These are phyloP conservation scores for Apiospora arundinis DNA, from an alignment of 2,329 filamentous ascomycete species.

Conservation along the genomic window DNA sequence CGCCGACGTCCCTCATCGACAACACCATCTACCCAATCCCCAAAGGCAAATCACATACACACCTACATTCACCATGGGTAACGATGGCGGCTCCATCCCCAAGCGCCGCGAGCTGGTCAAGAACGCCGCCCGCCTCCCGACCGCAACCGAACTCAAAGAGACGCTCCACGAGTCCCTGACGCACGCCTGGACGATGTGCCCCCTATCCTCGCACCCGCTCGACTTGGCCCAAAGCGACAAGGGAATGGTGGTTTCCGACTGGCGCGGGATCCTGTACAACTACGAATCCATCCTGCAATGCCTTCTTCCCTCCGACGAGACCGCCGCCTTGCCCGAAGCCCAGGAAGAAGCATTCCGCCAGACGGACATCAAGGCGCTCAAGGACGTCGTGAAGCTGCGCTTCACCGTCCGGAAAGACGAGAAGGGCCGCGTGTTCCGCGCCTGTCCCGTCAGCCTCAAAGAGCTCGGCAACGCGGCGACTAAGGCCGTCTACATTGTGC, in stretches of 20 bases:
- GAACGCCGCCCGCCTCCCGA: constrained; percentile 83
- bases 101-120: constrained; percentile 96
- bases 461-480: constrained; percentile 75
- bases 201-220: constrained; percentile 80
- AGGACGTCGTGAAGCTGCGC: constrained; percentile 86
- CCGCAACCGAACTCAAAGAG: constrained; percentile 86
- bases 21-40: background rate
- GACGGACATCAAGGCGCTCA: constrained; percentile 75
- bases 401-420: constrained; percentile 61
- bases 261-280: constrained; percentile 85
- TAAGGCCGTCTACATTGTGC: constrained; percentile 87
- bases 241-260: constrained; percentile 76
- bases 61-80: constrained; percentile 79
- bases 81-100: constrained; percentile 96
- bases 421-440: constrained; percentile 62
- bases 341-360: constrained; percentile 48
- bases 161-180: constrained; percentile 82
- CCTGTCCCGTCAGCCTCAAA: constrained; percentile 89
- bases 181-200: constrained; percentile 87
- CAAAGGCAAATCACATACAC: background rate
- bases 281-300: constrained; percentile 84
- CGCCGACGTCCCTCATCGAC: background rate
- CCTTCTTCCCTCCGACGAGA: constrained; percentile 59
- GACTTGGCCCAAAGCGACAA: constrained; percentile 71
- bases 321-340: constrained; percentile 54